Conservation (phyloP, 2,329 filamentous ascomycete genomes). For the Hymenoscyphus salicellus region DNA sequence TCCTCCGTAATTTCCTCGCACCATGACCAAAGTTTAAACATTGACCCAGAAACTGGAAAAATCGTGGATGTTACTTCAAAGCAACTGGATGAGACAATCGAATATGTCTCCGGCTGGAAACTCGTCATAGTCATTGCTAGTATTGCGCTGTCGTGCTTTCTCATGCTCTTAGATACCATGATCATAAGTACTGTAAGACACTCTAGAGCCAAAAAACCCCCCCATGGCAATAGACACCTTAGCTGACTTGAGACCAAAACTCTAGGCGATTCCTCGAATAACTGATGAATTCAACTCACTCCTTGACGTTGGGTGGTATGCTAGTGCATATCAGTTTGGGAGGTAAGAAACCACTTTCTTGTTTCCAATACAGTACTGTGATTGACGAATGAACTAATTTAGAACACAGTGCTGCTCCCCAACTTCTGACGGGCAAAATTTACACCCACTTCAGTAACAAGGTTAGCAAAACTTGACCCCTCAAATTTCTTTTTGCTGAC, state of each 20-base stretch:
- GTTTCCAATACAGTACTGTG: not conserved
- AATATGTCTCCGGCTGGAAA: not conserved
- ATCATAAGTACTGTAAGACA: not conserved
- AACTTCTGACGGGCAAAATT: constrained; percentile 16
- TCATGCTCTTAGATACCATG: constrained; percentile 5
- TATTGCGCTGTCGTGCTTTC: not conserved
- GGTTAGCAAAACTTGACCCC: constrained; percentile 14
- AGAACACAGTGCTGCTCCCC: constrained; percentile 1
- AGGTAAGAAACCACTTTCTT: not conserved
- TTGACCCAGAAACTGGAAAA: no score
- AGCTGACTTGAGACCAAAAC: no score
- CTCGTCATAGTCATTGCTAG: not conserved
- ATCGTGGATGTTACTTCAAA: no score
- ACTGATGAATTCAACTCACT: constrained; percentile 37
- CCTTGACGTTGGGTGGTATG: constrained; percentile 38
- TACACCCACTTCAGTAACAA: constrained; percentile 34
- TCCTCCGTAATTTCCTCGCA: no score
- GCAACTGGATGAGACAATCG: not conserved
- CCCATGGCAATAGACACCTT: no score
- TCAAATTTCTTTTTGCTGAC: constrained; percentile 3
- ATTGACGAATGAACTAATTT: not conserved
- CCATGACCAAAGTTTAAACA: no score
- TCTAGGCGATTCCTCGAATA: constrained; percentile 25
- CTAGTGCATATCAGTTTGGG: constrained; percentile 2
- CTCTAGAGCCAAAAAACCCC: no score